These are phyloP conservation scores for Aspergillus asperescens DNA, from an alignment of 495 filamentous ascomycete species.

Conservation along the genomic window DNA sequence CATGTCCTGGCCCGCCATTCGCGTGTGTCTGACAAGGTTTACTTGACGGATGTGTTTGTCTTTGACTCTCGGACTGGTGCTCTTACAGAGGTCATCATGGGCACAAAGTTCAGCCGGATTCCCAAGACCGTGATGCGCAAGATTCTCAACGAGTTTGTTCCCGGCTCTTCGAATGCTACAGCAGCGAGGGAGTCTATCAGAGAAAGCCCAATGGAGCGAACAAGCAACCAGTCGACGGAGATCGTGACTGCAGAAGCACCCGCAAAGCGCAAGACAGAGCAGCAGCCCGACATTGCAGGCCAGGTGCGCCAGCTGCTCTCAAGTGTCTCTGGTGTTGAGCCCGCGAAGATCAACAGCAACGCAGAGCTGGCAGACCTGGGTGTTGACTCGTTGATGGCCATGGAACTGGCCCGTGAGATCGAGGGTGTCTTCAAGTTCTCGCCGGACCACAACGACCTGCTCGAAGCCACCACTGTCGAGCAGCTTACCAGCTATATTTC, in stretches of 20 bases:
- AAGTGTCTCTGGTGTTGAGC: slow-evolving; percentile 37
- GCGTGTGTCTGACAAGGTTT: slow-evolving; percentile 27
- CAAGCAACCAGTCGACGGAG: background rate
- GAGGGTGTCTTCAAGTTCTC: slow-evolving; percentile 38
- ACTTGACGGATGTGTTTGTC: slow-evolving; percentile 44
- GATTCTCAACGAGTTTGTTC: slow-evolving; percentile 14
- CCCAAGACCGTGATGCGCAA: slow-evolving; percentile 40
- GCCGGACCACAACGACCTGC: slow-evolving; percentile 26
- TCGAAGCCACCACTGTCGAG: slow-evolving; percentile 22
- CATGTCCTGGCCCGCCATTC: slow-evolving; percentile 40
- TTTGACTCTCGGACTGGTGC: slow-evolving; percentile 38
- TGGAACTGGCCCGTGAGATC: slow-evolving; percentile 48
- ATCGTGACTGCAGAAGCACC: background rate
- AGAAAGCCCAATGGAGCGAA: background rate
- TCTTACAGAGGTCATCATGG: slow-evolving; percentile 44
- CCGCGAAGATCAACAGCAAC: slow-evolving; percentile 31
- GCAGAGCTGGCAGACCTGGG: slow-evolving; percentile 42
- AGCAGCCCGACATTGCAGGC: slow-evolving; percentile 1
- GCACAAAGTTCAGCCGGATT: slow-evolving; percentile 40
- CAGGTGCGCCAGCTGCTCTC: slow-evolving; percentile 4
- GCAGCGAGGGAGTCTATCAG: background rate
- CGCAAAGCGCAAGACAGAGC: background rate
- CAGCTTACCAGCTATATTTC: background rate
- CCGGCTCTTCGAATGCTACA: background rate
- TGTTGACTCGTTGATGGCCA: slow-evolving; percentile 50